A percentile compares a stretch with the other conserved stretches of the same genome.
Evolutionary conservation across 345 rosid species (phyloP).

Genomic region (Corchorus olitorius): DNA sequence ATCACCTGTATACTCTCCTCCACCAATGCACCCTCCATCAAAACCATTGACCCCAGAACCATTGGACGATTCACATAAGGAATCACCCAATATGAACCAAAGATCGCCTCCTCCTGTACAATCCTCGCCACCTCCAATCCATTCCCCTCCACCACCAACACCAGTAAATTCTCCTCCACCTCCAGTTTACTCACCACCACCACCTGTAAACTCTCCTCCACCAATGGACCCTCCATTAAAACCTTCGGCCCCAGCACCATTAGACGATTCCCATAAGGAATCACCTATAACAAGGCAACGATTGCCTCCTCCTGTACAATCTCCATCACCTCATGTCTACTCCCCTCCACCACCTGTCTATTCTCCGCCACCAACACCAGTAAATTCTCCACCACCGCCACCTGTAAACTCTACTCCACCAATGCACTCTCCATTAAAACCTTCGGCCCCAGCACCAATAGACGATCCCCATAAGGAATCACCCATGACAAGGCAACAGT

Average conservation of each 20-base stretch:
- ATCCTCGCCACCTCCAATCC: conserved; percentile 10
- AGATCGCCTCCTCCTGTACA: conserved; percentile 15
- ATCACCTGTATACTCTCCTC: too few relatives aligned
- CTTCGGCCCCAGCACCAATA: background rate
- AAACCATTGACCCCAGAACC: background rate
- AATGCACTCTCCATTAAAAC: conserved; percentile 19
- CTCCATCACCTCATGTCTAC: conserved; percentile 16
- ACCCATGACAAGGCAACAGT: background rate
- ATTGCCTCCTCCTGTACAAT: conserved; percentile 7
- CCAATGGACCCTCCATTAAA: conserved; percentile 15
- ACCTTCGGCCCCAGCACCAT: background rate
- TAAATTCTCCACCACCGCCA: conserved; percentile 2
- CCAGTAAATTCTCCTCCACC: too few relatives aligned
- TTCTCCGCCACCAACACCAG: conserved; percentile 9
- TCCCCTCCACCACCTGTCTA: background rate
- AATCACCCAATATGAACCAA: background rate
- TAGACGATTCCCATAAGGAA: background rate
- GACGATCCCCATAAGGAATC: background rate
- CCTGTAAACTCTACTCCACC: background rate
- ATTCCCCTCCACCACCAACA: conserved; percentile 32
- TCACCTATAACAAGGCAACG: background rate
- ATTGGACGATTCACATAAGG: background rate
- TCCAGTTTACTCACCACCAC: too few relatives aligned
- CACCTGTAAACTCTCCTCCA: too few relatives aligned
- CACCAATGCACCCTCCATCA: conserved; percentile 1